Evolutionary conservation across 1,284 basidiomycete species (phyloP), one percentile per base, ranked within the genome.

Genomic region (Austropuccinia psidii): DNA sequence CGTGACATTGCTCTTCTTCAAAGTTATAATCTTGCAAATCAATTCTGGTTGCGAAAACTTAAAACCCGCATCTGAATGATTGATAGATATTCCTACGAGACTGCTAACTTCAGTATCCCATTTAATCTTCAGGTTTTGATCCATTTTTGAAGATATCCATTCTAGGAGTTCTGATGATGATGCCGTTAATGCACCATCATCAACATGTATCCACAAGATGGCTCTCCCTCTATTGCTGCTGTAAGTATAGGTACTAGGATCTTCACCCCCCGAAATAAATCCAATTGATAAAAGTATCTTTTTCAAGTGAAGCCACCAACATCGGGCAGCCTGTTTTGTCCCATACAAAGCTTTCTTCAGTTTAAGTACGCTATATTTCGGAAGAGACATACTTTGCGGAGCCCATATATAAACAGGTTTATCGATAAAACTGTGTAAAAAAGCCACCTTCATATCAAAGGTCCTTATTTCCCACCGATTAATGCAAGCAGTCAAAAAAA

Each of bases 391-490:
- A 13, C 65, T 49, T 13, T 45, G 47, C 2, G 65, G 65, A 4
- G 24, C 35, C 4, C 41, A 0, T 11, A 69, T 52, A 27, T 52
- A 69, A 0, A 69, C 17, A 1, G 29, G 27, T 11, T 69, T n/a
- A 19, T 69, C 67, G 9, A 58, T 45, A 7, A 17, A 6, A 8
- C 67, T 69, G 17, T 69, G 54, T 1, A 69, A 29, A 24, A 39
- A 69, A 24, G 67, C 67, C 6, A 27, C 27, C 4, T n/a, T 47
- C 6, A 68, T 21, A 37, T 68, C 66, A 55, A 68, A 68, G 2
- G 17, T 31, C 3, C 19, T 15, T 6, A 55, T 15, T n/a, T 24
- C 31, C 66, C 50, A 68, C 4, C 15, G 13, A 1, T 31, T 1
- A 2, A 8, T n/a, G 2, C 50, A 45, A 1, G 66, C 49, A 21